Base-by-base conservation (phyloP, 768 basidiomycete genomes). In the Sarcomyxa edulis region DNA sequence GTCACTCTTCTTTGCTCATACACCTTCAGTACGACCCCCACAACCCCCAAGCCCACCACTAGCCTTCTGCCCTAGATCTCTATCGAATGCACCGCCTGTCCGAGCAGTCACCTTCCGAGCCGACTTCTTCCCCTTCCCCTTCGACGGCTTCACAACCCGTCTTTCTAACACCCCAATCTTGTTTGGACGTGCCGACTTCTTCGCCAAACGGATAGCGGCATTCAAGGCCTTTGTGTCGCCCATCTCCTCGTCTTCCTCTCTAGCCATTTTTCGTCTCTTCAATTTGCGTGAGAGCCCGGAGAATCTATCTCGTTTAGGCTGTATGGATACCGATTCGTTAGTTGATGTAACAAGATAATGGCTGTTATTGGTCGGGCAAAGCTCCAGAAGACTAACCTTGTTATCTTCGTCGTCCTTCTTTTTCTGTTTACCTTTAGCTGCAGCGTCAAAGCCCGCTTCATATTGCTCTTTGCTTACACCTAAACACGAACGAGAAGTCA, bases 251-350 rank as follows among this genome's bases (percentile, higher is more conserved):
- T 94, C 90, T 46, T 83, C 81, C 54, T 93, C 87, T 58, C 76
- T 69, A 6, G 84, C 83, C 65, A 94, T 68, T 64, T 93, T 96
- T 52, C 92, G 73, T 42, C 95, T 74, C 58, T 96, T 97, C 35
- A 74, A 79, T 53, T 74, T 81, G 43, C 95, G 78, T n/a, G 92
- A 84, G 8, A 97, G 72, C 7, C 93, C 94, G 6, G 85, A 69
- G 44, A 78, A 75, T 47, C 81, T 84, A 49, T 88, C 84, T 48
- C 85, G 72, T 57, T 84, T 85, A 12, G 78, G 78, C 84, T 88
- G 53, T 7, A 41, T 24, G 12, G 30, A 11, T 16, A 25, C 32
- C 22, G 15, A 42, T 10, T 33, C 25, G 39, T 23, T 37, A 41
- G 34, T 35, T 32, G 21, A 38, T 29, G 20, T n/a, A 42, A 16